phyloP scores from a whole-genome alignment of 768 basidiomycete genomes.

The Scleroderma citrinum region DNA sequence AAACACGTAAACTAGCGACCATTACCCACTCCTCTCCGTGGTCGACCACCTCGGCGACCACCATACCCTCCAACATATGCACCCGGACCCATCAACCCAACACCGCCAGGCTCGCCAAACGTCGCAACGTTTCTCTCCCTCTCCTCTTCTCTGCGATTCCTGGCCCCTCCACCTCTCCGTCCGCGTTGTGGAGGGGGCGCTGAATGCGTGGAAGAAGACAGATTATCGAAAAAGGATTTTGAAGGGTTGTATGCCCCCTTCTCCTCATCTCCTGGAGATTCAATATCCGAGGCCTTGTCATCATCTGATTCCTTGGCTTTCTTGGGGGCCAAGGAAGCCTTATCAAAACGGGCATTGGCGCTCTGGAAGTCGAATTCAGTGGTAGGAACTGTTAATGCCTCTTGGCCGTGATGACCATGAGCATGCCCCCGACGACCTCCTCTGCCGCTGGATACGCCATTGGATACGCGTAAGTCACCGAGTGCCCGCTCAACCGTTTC shows the following conservation, averaged over 20 bases:
- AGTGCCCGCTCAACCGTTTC: slow-evolving; percentile 63
- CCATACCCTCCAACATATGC: slow-evolving; percentile 79
- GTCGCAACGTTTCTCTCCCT: slow-evolving; percentile 80
- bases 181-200: slow-evolving; percentile 27
- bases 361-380: slow-evolving; percentile 81
- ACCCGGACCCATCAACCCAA: slow-evolving; percentile 72
- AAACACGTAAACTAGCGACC: slow-evolving; percentile 14
- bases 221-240: slow-evolving; percentile 77
- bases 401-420: slow-evolving; percentile 19
- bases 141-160: slow-evolving; percentile 76
- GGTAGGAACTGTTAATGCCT: slow-evolving; percentile 49
- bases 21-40: slow-evolving; percentile 30
- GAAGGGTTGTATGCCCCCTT: slow-evolving; percentile 64
- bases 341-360: slow-evolving; percentile 78
- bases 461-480: slow-evolving; percentile 41
- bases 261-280: slow-evolving; percentile 24
- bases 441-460: slow-evolving; percentile 29
- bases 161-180: slow-evolving; percentile 44
- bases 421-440: slow-evolving; percentile 30
- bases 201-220: slow-evolving; percentile 43
- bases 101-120: slow-evolving; percentile 80
- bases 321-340: slow-evolving; percentile 46
- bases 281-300: slow-evolving; percentile 29
- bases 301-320: slow-evolving; percentile 24
- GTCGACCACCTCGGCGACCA: slow-evolving; percentile 44